Base-by-base conservation (phyloP, 148 eudicot genomes). In the Chenopodium quinoa region DNA sequence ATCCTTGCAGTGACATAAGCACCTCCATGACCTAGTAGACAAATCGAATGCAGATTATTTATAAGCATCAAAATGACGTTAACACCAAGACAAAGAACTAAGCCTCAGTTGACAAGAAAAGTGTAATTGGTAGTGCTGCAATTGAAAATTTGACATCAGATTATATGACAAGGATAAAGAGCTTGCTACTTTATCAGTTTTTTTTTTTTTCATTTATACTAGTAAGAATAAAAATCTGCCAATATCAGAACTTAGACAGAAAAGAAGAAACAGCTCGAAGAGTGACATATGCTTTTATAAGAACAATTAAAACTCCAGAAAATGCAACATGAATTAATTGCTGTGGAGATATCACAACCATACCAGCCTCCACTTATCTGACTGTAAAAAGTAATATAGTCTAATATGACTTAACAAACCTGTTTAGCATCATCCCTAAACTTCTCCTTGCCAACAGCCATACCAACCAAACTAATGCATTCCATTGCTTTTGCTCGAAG, bases 361-460 rank as follows among this genome's bases (percentile, higher is more conserved):
- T 8, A 46, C 14, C 25, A 60, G 27, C 69, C 7, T 3, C 23
- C 14, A 25, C n/a, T 23, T 65, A 17, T 32, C 60, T 13, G 2
- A 47, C 62, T 22, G 54, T 8, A 62, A 54, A 50, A 68, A 52
- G 25, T n/a, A 62, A 17, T 17, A 56, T 27, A 72, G 65, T 47
- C 44, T 67, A 50, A 14, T 44, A 19, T 54, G 27, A 71, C 68
- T 13, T 27, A 34, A 84, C 75, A 71, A 73, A 92, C 99, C 97
- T 96, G 97, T 86, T 92, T 96, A 37, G 99, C 99, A 71, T 96
- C 99, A 77, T 96, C 98, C 85, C 94, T 93, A 86, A 96, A 96
- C 86, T 92, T 96, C n/a, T 96, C 99, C 89, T 96, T 96, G 79
- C 99, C 99, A 88, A 96, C 99, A 67, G 99, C 99, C 99, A 96